These are phyloP conservation scores for Lentinula aciculospora DNA, from an alignment of 768 basidiomycete species.

Conservation along the genomic window DNA sequence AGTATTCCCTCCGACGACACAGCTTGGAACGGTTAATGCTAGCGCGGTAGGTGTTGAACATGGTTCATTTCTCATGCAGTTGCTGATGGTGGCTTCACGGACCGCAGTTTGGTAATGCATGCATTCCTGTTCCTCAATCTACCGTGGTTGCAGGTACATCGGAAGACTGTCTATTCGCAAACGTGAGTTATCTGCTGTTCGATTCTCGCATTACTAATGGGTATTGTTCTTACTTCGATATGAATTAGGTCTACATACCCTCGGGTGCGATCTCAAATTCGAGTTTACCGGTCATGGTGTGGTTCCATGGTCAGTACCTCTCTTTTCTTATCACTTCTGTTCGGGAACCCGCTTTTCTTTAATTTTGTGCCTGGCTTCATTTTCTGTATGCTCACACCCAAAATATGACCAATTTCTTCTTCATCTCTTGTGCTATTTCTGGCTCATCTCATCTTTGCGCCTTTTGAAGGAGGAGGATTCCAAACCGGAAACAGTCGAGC, in stretches of 20 bases:
- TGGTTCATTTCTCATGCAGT: neutral
- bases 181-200: constrained; percentile 19
- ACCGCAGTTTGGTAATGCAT: constrained; percentile 27
- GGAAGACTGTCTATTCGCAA: constrained; percentile 40
- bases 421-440: no score
- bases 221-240: neutral
- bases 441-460: neutral
- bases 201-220: neutral
- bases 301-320: constrained; percentile 30
- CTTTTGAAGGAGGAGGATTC: constrained; percentile 33
- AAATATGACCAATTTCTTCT: neutral
- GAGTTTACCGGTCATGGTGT: constrained; percentile 28
- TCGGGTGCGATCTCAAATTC: constrained; percentile 6
- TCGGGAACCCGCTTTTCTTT: neutral
- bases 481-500: constrained; percentile 29
- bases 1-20: constrained; percentile 28
- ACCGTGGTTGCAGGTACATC: constrained; percentile 23
- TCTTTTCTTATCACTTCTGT: neutral
- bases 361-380: neutral
- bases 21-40: constrained; percentile 31
- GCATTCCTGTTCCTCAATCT: constrained; percentile 26
- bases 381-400: neutral
- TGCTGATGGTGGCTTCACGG: neutral
- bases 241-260: constrained; percentile 16
- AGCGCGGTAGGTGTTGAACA: constrained; percentile 20